These are phyloP conservation scores for Trametes elegans DNA, from an alignment of 768 basidiomycete species.

Conservation along the genomic window DNA sequence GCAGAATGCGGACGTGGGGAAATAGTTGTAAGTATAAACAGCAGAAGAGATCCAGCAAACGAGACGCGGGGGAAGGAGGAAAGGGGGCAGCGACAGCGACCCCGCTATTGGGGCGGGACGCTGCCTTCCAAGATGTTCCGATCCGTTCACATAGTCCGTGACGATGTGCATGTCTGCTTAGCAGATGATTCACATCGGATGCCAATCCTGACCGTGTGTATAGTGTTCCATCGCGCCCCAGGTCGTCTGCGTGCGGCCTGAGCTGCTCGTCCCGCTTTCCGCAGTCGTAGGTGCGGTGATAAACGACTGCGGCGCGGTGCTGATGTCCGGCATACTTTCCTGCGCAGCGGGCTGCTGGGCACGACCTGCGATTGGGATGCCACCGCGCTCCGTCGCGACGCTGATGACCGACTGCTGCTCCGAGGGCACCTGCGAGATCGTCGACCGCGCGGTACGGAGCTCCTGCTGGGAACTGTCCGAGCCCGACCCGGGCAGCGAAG, in stretches of 20 bases:
- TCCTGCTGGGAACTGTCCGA: conserved; percentile 10
- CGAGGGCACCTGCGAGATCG: conserved; percentile 21
- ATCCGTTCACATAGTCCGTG: background rate
- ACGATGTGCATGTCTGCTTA: background rate
- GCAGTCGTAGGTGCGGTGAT: conserved; percentile 64
- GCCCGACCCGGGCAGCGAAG: conserved; percentile 8
- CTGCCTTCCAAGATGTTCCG: conserved; percentile 1
- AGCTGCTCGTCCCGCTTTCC: conserved; percentile 52
- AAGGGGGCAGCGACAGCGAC: background rate
- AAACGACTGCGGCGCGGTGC: conserved; percentile 68
- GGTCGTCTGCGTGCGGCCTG: conserved; percentile 45
- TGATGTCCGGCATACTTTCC: conserved; percentile 56
- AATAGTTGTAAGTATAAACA: conserved; percentile 23
- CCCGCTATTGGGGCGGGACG: background rate
- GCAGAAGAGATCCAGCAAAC: conserved; percentile 8
- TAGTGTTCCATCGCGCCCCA: conserved; percentile 44
- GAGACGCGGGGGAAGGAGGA: background rate
- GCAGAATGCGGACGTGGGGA: background rate
- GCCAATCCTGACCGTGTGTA: conserved; percentile 17
- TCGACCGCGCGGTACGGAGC: conserved; percentile 25
- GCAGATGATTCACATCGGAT: conserved; percentile 6
- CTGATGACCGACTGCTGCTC: conserved; percentile 17
- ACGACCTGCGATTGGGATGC: conserved; percentile 28
- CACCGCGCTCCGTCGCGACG: conserved; percentile 19
- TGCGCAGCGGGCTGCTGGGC: conserved; percentile 18